Base-by-base conservation (phyloP, 495 filamentous ascomycete genomes). In the Penicillium coffeae region DNA sequence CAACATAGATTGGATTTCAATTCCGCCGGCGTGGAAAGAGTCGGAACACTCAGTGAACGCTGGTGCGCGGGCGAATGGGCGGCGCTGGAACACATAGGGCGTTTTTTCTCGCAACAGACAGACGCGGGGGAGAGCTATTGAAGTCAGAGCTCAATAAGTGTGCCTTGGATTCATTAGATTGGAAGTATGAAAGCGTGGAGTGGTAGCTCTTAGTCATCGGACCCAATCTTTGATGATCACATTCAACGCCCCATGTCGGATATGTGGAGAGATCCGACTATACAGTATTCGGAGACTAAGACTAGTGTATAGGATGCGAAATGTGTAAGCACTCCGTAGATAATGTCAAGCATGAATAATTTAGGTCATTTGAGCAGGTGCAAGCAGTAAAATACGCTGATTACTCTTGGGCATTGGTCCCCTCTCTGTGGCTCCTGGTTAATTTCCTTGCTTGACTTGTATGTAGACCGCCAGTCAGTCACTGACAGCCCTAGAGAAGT, bases 121-220 rank as follows among this genome's bases (percentile, higher is more conserved):
- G n/a, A n/a, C n/a, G n/a, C n/a, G n/a, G n/a, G n/a, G n/a, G n/a
- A n/a, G n/a, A n/a, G n/a, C n/a, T n/a, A n/a, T n/a, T n/a, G n/a
- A n/a, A n/a, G n/a, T n/a, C n/a, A n/a, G n/a, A n/a, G n/a, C n/a
- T n/a, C n/a, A n/a, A n/a, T n/a, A n/a, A n/a, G n/a, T n/a, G n/a
- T n/a, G n/a, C n/a, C n/a, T n/a, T n/a, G n/a, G n/a, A n/a, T n/a
- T n/a, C n/a, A 10, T 30, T 30, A 30, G 25, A 30, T 30, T 30
- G 25, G 21, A 42, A 2, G 40, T 12, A 14, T 7, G 1, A 7
- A 42, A 25, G 21, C 42, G 36, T 22, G 30, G 59, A 63, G 45
- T 52, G 71, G 40, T 65, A 71, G 43, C 67, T 33, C 46, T 65
- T 65, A 65, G 54, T 63, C 54, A 62, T 57, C 59, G 45, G 54